Evolutionary conservation across 371 early-diverging fungal species (phyloP).

Genomic region (Batkoa obscura): DNA sequence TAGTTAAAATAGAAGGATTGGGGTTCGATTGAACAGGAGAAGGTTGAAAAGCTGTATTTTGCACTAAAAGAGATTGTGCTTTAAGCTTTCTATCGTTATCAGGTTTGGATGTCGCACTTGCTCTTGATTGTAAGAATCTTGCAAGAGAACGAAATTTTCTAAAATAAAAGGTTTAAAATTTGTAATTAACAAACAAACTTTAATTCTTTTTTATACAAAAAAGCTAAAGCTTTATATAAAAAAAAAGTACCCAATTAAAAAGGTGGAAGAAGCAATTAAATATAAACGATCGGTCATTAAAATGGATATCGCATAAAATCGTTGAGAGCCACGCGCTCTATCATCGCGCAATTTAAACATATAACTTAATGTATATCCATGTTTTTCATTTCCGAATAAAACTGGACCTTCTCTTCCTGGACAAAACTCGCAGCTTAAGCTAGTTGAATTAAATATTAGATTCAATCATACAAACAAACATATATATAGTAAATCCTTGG

Average conservation of each 20-base stretch:
- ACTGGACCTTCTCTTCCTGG: constrained; percentile 51
- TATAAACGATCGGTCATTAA: constrained; percentile 47
- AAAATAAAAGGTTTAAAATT: too few relatives aligned
- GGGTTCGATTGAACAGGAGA: too few relatives aligned
- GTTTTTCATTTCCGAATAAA: constrained; percentile 48
- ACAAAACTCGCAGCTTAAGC: constrained; percentile 43
- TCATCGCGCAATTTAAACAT: constrained; percentile 48
- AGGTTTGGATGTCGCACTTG: not conserved
- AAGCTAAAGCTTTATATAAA: too few relatives aligned
- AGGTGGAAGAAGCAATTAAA: constrained; percentile 46
- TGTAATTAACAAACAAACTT: not conserved
- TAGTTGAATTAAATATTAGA: constrained; percentile 11
- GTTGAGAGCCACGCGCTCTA: constrained; percentile 43
- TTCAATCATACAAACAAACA: too few relatives aligned
- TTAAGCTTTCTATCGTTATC: not conserved
- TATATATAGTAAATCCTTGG: too few relatives aligned
- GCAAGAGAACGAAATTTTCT: constrained; percentile 9
- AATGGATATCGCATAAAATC: constrained; percentile 43
- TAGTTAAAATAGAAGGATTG: not conserved
- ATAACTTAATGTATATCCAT: constrained; percentile 49
- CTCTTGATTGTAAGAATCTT: constrained; percentile 7
- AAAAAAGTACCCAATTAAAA: constrained; percentile 28
- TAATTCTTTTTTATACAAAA: not conserved
- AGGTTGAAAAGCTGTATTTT: too few relatives aligned
- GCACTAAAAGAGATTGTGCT: not conserved